These are phyloP conservation scores for Yamadazyma sp. DNA, from an alignment of 1,139 yeast genomes.

Conservation along the genomic window DNA sequence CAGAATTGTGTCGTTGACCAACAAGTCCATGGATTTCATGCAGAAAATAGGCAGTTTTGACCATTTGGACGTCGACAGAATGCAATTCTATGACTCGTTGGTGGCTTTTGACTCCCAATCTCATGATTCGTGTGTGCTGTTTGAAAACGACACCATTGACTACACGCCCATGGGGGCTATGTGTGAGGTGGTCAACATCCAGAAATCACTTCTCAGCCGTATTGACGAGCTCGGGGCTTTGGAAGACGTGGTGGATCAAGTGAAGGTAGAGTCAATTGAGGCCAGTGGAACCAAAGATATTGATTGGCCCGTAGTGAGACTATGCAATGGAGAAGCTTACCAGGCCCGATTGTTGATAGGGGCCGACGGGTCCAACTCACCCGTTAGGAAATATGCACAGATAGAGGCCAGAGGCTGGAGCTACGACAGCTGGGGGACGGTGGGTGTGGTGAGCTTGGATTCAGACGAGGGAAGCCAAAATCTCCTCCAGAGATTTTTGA, in stretches of 20 bases:
- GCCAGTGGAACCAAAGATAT: conserved; percentile 16
- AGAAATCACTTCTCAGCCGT: conserved; percentile 60
- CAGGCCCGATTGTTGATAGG: conserved; percentile 82
- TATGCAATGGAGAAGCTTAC: conserved; percentile 63
- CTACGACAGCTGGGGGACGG: conserved; percentile 85
- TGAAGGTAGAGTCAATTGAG: conserved; percentile 33
- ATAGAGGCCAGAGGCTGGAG: conserved; percentile 92
- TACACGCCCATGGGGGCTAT: conserved; percentile 62
- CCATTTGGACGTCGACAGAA: conserved; percentile 63
- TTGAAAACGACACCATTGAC: conserved; percentile 57
- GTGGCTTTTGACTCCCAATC: conserved; percentile 82
- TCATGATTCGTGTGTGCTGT: conserved; percentile 61
- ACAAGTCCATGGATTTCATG: conserved; percentile 69
- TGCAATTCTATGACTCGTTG: conserved; percentile 77
- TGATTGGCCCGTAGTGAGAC: conserved; percentile 77
- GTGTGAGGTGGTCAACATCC: conserved; percentile 87
- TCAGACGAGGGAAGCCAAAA: conserved; percentile 66
- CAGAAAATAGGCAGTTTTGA: conserved; percentile 70
- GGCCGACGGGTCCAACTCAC: conserved; percentile 95
- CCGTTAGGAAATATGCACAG: conserved; percentile 79
- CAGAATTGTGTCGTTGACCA: conserved; percentile 84
- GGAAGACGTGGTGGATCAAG: conserved; percentile 17
- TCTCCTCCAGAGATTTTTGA: conserved; percentile 94
- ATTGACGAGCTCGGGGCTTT: conserved; percentile 50
- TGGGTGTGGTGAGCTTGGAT: conserved; percentile 77